phyloP scores from a whole-genome alignment of 139 green algal genomes.

The Nannochloris sp. region DNA sequence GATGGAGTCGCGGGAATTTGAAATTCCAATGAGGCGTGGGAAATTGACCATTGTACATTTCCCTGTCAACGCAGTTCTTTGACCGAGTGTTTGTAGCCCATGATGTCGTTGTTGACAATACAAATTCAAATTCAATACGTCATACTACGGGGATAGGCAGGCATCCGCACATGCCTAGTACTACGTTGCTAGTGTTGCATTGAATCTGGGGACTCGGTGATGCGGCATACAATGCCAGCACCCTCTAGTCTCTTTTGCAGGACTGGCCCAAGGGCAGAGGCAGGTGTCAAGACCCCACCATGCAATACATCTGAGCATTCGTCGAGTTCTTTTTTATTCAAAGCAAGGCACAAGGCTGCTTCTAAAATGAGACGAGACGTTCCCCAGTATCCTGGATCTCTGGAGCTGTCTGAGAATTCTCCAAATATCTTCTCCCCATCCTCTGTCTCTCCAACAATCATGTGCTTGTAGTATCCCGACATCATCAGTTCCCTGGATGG shows the following conservation, averaged over 20 bases:
- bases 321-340: constrained; percentile 36
- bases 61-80: too few relatives aligned
- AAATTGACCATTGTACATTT: too few relatives aligned
- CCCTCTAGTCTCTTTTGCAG: constrained; percentile 46
- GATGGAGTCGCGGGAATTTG: too few relatives aligned
- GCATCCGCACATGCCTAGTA: too few relatives aligned
- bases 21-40: too few relatives aligned
- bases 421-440: constrained; percentile 5
- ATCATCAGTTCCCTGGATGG: constrained; percentile 17
- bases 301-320: constrained; percentile 3
- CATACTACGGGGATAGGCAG: too few relatives aligned
- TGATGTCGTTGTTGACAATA: too few relatives aligned
- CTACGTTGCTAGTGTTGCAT: too few relatives aligned
- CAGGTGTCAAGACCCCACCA: constrained; percentile 61
- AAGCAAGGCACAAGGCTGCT: constrained; percentile 35
- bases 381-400: constrained; percentile 24
- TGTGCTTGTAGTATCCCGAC: constrained; percentile 14
- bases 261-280: constrained; percentile 42
- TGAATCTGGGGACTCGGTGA: neutral
- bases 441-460: constrained; percentile 9
- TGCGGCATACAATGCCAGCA: constrained; percentile 14
- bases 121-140: too few relatives aligned
- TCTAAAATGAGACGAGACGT: constrained; percentile 48
- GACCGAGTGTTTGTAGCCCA: too few relatives aligned
- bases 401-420: constrained; percentile 10